These are phyloP conservation scores for Hypoxylon fragiforme DNA, from an alignment of 495 filamentous ascomycete genomes.

Conservation along the genomic window DNA sequence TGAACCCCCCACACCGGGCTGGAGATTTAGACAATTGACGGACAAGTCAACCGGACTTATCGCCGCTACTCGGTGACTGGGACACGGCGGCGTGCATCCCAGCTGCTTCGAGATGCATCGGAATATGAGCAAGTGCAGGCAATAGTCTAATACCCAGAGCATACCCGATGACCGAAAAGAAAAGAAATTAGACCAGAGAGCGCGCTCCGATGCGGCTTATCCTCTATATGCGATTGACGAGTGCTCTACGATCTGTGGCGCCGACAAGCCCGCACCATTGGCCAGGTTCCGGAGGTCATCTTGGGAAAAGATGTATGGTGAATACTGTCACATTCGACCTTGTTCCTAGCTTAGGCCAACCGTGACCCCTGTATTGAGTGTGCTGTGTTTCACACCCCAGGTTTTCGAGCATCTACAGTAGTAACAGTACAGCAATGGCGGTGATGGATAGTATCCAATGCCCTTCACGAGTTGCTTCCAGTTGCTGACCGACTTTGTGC, in stretches of 20 bases:
- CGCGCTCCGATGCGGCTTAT: slow-evolving; percentile 14
- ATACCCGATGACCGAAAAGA: slow-evolving; percentile 8
- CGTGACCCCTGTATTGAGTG: slow-evolving; percentile 16
- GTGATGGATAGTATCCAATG: slow-evolving; percentile 14
- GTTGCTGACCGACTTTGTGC: slow-evolving; percentile 16
- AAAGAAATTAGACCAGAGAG: too few species aligned
- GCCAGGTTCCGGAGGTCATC: slow-evolving; percentile 24
- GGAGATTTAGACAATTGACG: not conserved
- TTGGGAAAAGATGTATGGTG: slow-evolving; percentile 3
- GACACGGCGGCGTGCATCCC: slow-evolving; percentile 26
- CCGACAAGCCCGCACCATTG: slow-evolving; percentile 15
- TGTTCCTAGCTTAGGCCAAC: slow-evolving; percentile 12
- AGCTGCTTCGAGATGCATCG: slow-evolving; percentile 24
- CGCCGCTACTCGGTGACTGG: slow-evolving; percentile 5
- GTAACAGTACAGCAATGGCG: too few species aligned
- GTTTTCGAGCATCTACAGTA: not conserved
- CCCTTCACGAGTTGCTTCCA: not conserved
- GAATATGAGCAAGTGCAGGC: slow-evolving; percentile 14
- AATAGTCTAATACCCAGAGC: slow-evolving; percentile 11
- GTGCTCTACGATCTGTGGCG: slow-evolving; percentile 22
- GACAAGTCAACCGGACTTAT: slow-evolving; percentile 15
- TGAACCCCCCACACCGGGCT: not conserved
- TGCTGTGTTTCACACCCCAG: slow-evolving; percentile 25
- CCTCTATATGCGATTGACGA: slow-evolving; percentile 8
- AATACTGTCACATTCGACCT: slow-evolving; percentile 7